phyloP scores from a whole-genome alignment of 2,329 filamentous ascomycete species.

The Epichloe festucae region DNA sequence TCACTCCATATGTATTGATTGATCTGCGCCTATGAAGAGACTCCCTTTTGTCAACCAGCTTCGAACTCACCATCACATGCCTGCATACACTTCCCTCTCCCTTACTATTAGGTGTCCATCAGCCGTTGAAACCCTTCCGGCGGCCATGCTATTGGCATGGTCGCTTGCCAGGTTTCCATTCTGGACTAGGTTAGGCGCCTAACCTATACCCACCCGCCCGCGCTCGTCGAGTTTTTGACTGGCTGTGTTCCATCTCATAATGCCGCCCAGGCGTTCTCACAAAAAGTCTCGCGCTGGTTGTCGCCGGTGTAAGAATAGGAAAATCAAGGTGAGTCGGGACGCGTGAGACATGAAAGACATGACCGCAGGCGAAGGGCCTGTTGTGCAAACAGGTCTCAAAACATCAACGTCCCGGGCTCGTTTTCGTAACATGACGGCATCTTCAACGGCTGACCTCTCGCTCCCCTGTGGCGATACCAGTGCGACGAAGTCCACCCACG shows the following conservation, averaged over 20 bases:
- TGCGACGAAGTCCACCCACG: slow-evolving; percentile 54
- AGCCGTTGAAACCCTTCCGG: slow-evolving; percentile 4
- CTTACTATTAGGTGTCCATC: not conserved
- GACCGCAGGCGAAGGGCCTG: too few species aligned
- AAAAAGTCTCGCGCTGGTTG: slow-evolving; percentile 59
- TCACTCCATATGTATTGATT: too few species aligned
- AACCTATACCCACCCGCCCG: too few species aligned
- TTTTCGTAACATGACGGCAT: not conserved
- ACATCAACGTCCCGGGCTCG: too few species aligned
- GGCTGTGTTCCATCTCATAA: slow-evolving; percentile 20
- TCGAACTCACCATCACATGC: too few species aligned
- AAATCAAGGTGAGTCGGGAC: slow-evolving; percentile 46
- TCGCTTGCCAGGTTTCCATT: slow-evolving; percentile 14
- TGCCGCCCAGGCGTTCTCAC: slow-evolving; percentile 54
- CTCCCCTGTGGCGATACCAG: slow-evolving; percentile 18
- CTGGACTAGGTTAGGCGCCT: slow-evolving; percentile 5
- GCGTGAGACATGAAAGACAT: too few species aligned
- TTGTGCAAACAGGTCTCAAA: too few species aligned
- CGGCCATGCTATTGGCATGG: slow-evolving; percentile 16
- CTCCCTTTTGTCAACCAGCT: too few species aligned
- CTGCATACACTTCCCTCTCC: too few species aligned
- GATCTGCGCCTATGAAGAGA: too few species aligned
- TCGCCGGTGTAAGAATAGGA: slow-evolving; percentile 51
- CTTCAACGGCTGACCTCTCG: not conserved
- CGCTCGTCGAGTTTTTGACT: slow-evolving; percentile 9